phyloP scores from a whole-genome alignment of 306 rosid species.

The Begonia peltatifolia region DNA sequence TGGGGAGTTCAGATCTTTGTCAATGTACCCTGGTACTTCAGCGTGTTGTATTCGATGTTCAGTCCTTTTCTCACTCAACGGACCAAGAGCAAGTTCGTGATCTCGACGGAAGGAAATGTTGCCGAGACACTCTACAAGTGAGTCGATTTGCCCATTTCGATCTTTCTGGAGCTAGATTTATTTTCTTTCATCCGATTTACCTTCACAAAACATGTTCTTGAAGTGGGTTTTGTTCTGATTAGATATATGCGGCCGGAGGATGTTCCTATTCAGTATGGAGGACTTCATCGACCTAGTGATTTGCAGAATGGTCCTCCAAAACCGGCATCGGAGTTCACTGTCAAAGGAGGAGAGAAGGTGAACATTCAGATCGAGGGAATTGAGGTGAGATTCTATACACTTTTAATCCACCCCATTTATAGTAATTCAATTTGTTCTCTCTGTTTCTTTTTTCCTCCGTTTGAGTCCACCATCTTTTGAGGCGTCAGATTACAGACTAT shows the following conservation, averaged over 20 bases:
- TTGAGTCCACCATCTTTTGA: too few species aligned
- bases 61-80: constrained; percentile 92
- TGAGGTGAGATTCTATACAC: constrained; percentile 34
- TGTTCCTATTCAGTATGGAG: constrained; percentile 91
- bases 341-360: constrained; percentile 94
- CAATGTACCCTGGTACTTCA: constrained; percentile 98
- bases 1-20: constrained; percentile 53
- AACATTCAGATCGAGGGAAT: constrained; percentile 96
- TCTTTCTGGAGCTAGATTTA: constrained; percentile 6
- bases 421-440: background rate
- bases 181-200: background rate
- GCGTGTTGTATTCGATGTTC: constrained; percentile 74
- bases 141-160: constrained; percentile 6
- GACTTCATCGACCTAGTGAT: constrained; percentile 55
- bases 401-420: background rate
- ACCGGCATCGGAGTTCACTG: constrained; percentile 85
- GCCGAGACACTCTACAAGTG: constrained; percentile 92
- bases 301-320: constrained; percentile 70
- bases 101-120: constrained; percentile 85
- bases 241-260: constrained; percentile 88
- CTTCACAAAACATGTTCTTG: constrained; percentile 3
- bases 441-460: too few species aligned
- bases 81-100: constrained; percentile 92
- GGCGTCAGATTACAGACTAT: too few species aligned
- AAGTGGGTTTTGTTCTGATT: constrained; percentile 11